Conservation (phyloP, 768 basidiomycete genomes). For the Austroboletus eburneus region DNA sequence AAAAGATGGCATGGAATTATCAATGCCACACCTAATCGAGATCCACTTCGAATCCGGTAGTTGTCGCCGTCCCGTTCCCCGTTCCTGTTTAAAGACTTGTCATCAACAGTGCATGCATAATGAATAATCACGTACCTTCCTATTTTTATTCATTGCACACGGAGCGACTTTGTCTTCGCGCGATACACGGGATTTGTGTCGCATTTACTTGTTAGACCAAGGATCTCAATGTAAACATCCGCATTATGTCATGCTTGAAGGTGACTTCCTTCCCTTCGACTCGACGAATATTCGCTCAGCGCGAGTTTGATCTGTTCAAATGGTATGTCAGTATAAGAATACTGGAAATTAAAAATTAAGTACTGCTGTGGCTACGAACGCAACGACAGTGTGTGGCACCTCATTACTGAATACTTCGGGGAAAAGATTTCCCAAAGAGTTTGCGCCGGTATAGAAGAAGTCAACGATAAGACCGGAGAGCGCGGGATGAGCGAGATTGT, state of each 20-base stretch:
- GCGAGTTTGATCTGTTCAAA: constrained; percentile 5
- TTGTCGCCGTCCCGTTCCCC: background rate
- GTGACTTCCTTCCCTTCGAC: constrained; percentile 1
- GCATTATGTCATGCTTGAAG: constrained; percentile 1
- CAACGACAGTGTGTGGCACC: background rate
- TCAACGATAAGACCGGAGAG: constrained; percentile 5
- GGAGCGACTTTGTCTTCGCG: constrained; percentile 1
- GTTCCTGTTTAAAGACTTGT: background rate
- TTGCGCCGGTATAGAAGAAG: constrained; percentile 6
- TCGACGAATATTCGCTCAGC: background rate
- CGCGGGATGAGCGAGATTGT: constrained; percentile 5
- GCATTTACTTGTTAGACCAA: constrained; percentile 3
- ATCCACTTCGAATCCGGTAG: background rate
- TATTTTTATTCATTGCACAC: background rate
- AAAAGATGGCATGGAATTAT: too few species aligned
- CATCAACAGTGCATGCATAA: background rate
- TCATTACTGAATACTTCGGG: constrained; percentile 4
- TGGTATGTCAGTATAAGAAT: background rate
- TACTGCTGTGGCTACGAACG: constrained; percentile 1
- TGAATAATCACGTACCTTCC: background rate
- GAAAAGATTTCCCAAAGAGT: background rate
- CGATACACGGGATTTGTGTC: constrained; percentile 1
- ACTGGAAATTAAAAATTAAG: background rate
- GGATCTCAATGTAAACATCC: background rate
- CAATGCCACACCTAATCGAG: background rate